Percentiles rank a stretch among this genome's conserved stretches.
phyloP scores from a whole-genome alignment of 1,139 yeast species.

The Yarrowia galli region DNA sequence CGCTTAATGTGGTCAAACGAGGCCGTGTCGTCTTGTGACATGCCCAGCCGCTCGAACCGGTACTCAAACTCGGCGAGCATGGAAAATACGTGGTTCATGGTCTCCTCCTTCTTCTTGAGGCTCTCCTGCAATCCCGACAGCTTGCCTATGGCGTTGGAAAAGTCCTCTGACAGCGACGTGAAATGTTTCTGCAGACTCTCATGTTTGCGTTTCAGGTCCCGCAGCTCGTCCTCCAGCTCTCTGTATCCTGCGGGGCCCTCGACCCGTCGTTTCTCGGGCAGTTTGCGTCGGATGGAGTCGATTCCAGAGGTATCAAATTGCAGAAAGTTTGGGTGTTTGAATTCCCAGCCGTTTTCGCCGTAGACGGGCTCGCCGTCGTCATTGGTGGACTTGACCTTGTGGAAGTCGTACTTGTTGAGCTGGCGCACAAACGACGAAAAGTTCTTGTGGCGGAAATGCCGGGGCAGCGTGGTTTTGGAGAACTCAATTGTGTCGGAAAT shows the following conservation, averaged over 20 bases:
- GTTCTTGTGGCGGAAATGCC: slow-evolving; percentile 91
- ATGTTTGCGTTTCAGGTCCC: slow-evolving; percentile 36
- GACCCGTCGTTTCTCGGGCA: slow-evolving; percentile 64
- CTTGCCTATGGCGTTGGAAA: slow-evolving; percentile 40
- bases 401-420: slow-evolving; percentile 94
- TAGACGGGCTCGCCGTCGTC: slow-evolving; percentile 60
- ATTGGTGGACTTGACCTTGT: slow-evolving; percentile 75
- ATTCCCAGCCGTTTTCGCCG: slow-evolving; percentile 88
- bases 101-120: slow-evolving; percentile 39
- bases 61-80: slow-evolving; percentile 39
- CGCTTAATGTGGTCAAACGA: slow-evolving; percentile 30
- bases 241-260: slow-evolving; percentile 39
- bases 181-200: slow-evolving; percentile 36
- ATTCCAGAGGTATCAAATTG: slow-evolving; percentile 72
- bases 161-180: slow-evolving; percentile 39
- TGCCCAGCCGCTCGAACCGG: slow-evolving; percentile 37
- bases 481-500: slow-evolving; percentile 89
- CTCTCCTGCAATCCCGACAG: slow-evolving; percentile 39
- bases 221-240: slow-evolving; percentile 39
- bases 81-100: slow-evolving; percentile 39
- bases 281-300: slow-evolving; percentile 81
- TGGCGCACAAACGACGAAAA: slow-evolving; percentile 93
- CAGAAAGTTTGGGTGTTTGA: slow-evolving; percentile 86
- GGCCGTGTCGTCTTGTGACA: slow-evolving; percentile 34
- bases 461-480: slow-evolving; percentile 83